Evolutionary conservation across 495 filamentous ascomycete genomes (phyloP).

Genomic region (Trichoderma erinaceum): DNA sequence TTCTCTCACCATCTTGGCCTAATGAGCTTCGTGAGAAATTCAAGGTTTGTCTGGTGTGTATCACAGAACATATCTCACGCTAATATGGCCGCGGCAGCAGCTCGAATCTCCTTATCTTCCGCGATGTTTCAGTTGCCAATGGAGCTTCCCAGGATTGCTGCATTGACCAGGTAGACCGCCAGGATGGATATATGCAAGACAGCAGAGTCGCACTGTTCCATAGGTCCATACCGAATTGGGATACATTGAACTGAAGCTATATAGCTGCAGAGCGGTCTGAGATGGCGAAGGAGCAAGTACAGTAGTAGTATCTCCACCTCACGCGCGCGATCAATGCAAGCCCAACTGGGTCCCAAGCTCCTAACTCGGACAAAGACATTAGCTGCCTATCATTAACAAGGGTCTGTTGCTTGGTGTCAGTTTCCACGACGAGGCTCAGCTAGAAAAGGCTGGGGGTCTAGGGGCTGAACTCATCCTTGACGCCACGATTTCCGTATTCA

Average conservation of each 20-base stretch:
- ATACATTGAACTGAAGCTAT: conserved; percentile 2
- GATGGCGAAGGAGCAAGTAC: conserved; percentile 6
- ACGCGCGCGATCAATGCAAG: conserved; percentile 2
- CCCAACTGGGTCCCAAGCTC: conserved; percentile 8
- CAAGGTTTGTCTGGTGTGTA: background rate
- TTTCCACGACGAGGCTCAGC: background rate
- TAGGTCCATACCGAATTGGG: background rate
- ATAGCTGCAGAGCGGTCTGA: conserved; percentile 9
- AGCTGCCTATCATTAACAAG: background rate
- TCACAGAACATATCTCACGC: background rate
- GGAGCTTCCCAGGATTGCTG: background rate
- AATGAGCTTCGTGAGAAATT: background rate
- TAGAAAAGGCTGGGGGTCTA: background rate
- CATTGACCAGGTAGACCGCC: background rate
- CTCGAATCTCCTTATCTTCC: conserved; percentile 2
- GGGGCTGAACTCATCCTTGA: background rate
- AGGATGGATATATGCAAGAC: background rate
- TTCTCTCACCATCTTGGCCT: background rate
- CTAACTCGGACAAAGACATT: background rate
- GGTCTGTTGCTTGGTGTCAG: background rate
- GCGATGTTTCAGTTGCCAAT: conserved; percentile 12
- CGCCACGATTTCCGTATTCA: conserved; percentile 2
- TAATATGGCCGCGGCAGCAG: background rate
- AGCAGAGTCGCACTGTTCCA: conserved; percentile 2
- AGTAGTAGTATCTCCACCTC: background rate